Percentiles rank a stretch among this genome's conserved stretches.
These are phyloP conservation scores for Bryum argenteum DNA, from an alignment of 225 moss, liverwort and hornwort species.

Conservation along the genomic window DNA sequence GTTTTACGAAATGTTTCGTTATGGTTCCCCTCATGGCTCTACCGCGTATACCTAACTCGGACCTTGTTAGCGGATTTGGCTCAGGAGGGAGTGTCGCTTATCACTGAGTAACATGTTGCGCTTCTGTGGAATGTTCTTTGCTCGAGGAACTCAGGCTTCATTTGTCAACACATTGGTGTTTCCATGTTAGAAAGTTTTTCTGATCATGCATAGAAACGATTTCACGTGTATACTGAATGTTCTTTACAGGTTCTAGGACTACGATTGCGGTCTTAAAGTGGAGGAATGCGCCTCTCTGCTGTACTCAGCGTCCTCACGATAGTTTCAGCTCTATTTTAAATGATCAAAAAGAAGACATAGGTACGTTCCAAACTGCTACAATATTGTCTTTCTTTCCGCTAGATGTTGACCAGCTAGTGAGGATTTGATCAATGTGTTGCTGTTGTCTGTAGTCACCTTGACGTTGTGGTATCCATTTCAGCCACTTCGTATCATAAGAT, in stretches of 20 bases:
- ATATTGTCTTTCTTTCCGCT: constrained; percentile 16
- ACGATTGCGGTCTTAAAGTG: constrained; percentile 35
- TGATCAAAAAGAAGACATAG: constrained; percentile 41
- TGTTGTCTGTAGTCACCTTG: not conserved
- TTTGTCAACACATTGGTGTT: not conserved
- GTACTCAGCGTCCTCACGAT: constrained; percentile 27
- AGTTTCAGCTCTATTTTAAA: constrained; percentile 34
- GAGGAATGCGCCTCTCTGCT: constrained; percentile 31
- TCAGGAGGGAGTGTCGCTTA: not conserved
- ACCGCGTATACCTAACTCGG: no score
- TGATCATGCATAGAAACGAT: not conserved
- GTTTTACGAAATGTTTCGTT: not conserved
- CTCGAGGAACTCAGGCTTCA: not conserved
- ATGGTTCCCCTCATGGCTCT: not conserved
- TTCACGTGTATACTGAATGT: constrained; percentile 2
- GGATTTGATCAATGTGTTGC: not conserved
- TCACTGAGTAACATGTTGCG: not conserved
- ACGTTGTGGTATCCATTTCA: constrained; percentile 9
- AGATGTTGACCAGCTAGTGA: not conserved
- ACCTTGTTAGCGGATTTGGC: not conserved
- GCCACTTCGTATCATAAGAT: not conserved
- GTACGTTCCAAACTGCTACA: constrained; percentile 8
- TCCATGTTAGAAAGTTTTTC: not conserved
- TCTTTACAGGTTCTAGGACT: constrained; percentile 41
- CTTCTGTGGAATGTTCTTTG: not conserved